Percentiles rank a stretch among this genome's conserved stretches.
Conservation (phyloP, 768 basidiomycete species). For the Hericium rajendrae region DNA sequence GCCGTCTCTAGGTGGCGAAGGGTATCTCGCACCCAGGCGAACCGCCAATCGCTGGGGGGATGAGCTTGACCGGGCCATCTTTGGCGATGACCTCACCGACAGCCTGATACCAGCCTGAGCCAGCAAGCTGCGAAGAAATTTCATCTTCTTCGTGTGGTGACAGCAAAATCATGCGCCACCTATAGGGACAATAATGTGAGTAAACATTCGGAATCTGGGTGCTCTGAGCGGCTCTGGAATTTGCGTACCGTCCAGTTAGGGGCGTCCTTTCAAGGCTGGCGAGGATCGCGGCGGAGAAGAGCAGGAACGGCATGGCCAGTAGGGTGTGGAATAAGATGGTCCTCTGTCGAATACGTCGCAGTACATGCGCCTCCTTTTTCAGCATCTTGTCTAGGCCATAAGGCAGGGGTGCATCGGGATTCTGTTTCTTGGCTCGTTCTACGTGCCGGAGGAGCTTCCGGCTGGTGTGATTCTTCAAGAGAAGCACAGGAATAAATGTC, state of each 20-base stretch:
- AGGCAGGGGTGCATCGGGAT: constrained; percentile 29
- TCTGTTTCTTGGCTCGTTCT: constrained; percentile 28
- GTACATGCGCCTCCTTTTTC: constrained; percentile 38
- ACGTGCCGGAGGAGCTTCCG: constrained; percentile 41
- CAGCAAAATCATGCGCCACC: constrained; percentile 81
- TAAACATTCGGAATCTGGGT: too few relatives aligned
- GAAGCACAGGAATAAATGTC: constrained; percentile 63
- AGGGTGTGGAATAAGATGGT: constrained; percentile 45
- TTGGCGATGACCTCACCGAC: constrained; percentile 69
- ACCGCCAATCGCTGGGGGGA: constrained; percentile 85
- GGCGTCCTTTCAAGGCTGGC: constrained; percentile 73
- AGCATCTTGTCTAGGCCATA: constrained; percentile 28
- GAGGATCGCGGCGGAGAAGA: constrained; percentile 62
- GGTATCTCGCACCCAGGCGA: constrained; percentile 75
- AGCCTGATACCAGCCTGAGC: constrained; percentile 79
- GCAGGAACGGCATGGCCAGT: constrained; percentile 45
- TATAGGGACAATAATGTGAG: constrained; percentile 18
- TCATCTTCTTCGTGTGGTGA: constrained; percentile 91
- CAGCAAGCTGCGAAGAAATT: constrained; percentile 74
- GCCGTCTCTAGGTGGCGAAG: constrained; percentile 68
- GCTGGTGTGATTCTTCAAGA: constrained; percentile 47
- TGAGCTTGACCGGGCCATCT: constrained; percentile 47
- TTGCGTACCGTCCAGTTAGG: constrained; percentile 64
- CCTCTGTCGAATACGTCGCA: constrained; percentile 39
- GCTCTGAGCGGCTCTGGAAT: not conserved